Base-by-base conservation (phyloP, 345 rosid species). In the Arabis alpina region DNA sequence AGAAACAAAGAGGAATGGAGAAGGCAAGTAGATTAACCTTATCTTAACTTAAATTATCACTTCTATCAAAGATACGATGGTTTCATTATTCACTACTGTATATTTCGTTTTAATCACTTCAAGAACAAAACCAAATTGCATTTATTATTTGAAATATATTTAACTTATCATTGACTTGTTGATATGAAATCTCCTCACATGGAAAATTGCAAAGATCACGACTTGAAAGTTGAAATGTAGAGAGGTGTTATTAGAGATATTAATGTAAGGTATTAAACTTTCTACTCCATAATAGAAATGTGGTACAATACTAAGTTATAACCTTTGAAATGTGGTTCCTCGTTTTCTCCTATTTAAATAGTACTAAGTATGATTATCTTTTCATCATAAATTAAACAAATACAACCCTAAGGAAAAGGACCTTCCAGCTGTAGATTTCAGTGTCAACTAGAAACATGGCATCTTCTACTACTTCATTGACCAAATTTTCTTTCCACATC, bases 401-500 rank as follows among this genome's bases (percentile, higher is more conserved):
- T 48, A 34, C 56, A 76, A 56, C 55, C 64, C 54, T 10, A 70
- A 56, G 10, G 75, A 76, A 70, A 76, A 43, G 42, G 71, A 70
- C 79, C 49, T 42, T 64, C 71, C 79, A 76, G 79, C 79, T 76
- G 75, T 70, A 43, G 71, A 64, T 70, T 70, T 70, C 16, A 27
- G 66, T 49, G 75, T 76, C 75, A 76, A 76, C 78, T 42, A 14
- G 51, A 76, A 64, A 76, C 71, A 76, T 63, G 75, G 75, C 79
- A 70, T 70, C 79, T 69, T 76, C 79, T 76, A 41, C 73, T 42
- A 69, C 54, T 54, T 56, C 71, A 59, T 76, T 76, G 79, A 76
- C 75, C 71, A 76, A 76, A 70, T 67, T 76, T 36, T 76, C 75
- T 70, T 64, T 56, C 71, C 71, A 76, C 75, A 75, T 54, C 79